These are phyloP conservation scores for Chaetothyriales sp. DNA, from an alignment of 2,329 filamentous ascomycete genomes.

Conservation along the genomic window DNA sequence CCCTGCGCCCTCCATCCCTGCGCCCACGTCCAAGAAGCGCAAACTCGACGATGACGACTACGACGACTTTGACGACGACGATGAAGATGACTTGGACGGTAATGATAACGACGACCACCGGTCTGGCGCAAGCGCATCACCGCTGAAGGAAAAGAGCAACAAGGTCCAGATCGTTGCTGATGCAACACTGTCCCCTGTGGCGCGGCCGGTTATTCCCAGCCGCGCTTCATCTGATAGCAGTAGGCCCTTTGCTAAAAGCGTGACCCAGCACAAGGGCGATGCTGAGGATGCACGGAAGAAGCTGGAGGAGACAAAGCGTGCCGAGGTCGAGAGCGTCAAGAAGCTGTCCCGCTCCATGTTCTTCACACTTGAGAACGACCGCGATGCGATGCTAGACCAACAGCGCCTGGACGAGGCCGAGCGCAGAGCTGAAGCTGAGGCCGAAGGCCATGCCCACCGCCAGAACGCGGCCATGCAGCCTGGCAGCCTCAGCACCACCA, in stretches of 20 bases:
- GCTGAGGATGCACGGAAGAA: conserved; percentile 85
- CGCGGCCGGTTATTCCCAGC: conserved; percentile 36
- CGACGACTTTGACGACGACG: conserved; percentile 74
- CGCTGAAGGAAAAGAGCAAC: conserved; percentile 34
- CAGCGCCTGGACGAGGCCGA: conserved; percentile 94
- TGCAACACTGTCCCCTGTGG: conserved; percentile 29
- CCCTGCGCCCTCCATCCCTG: conserved; percentile 31
- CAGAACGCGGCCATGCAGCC: conserved; percentile 51
- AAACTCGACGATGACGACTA: conserved; percentile 66
- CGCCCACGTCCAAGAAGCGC: conserved; percentile 47
- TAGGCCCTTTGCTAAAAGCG: conserved; percentile 43
- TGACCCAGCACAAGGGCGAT: conserved; percentile 47
- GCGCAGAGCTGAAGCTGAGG: conserved; percentile 88
- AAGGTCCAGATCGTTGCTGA: conserved; percentile 20
- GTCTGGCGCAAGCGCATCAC: conserved; percentile 31
- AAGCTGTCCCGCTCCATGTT: conserved; percentile 85
- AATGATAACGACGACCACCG: conserved; percentile 45
- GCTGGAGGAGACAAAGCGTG: conserved; percentile 79
- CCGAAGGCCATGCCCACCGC: conserved; percentile 45
- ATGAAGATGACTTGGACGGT: conserved; percentile 55
- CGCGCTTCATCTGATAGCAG: conserved; percentile 27
- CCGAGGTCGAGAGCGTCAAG: conserved; percentile 77
- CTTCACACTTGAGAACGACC: conserved; percentile 87
- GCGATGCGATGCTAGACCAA: conserved; percentile 93
- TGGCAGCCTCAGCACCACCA: conserved; percentile 80